Base-by-base conservation (phyloP, 257 asterid species). In the Solanum chaucha region DNA sequence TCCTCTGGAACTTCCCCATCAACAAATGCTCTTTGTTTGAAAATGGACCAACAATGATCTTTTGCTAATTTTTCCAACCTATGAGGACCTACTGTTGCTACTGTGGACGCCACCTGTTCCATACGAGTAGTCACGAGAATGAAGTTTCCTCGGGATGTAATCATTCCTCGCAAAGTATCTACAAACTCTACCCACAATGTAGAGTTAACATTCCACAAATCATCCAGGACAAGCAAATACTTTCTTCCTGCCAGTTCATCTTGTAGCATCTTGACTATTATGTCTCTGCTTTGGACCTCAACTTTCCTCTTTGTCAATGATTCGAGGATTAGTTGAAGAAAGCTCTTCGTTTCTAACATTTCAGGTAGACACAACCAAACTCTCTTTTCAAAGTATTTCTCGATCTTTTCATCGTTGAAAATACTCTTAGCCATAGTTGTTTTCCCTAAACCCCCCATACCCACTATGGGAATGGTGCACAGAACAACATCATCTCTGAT, bases 61-160 rank as follows among this genome's bases (percentile, higher is more conserved):
- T 19, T 19, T 55, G n/a, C n/a, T 17, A 17, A 55, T 55, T 55
- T 55, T 17, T 17, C 64, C n/a, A 17, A 55, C 10, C 3, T 55
- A 55, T 6, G 61, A 55, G n/a, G 61, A 55, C 4, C n/a, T 55
- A 51, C 22, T 5, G n/a, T 0, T 55, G 64, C 10, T 17, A 55
- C 10, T 17, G 9, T 55, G 64, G 64, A 55, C 4, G 10, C n/a
- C 41, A 89, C 89, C 9, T 13, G 26, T 2, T 59, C 28, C 24
- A 46, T 82, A 41, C 89, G 91, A 11, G 92, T 87, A 20, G 91
- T 87, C 10, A 87, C 61, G 22, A 90, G 4, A 72, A 88, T 87
- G 67, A 71, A 87, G 44, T 83, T 90, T 67, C 89, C 82, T 73
- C 32, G 13, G 30, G 17, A 73, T 4, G 10, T 22, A 10, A 20